Base-by-base conservation (phyloP, 805 yeast genomes). In the Pichia kluyveri region DNA sequence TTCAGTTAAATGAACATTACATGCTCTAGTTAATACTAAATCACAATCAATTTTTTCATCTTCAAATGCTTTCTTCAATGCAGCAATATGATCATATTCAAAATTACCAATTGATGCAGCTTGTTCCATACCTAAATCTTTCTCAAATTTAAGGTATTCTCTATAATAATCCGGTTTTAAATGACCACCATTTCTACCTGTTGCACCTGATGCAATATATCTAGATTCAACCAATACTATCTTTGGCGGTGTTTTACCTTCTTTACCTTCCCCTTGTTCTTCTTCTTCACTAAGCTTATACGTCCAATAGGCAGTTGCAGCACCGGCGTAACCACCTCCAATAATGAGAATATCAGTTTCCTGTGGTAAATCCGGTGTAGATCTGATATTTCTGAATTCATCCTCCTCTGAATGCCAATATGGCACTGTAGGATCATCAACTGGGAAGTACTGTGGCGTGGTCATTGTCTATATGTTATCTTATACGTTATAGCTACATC, bases 171-270 rank as follows among this genome's bases (percentile, higher is more conserved):
- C 58, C 5, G 77, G 76, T 43, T 71, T 69, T 45, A 73, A 52
- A 52, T 72, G 77, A 2, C 77, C 77, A 14, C 77, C 77, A 46
- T 73, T 73, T 50, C 77, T 58, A 14, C 75, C 77, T 2, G 75
- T 70, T 14, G 77, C 77, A 26, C 61, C 64, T 7, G 68, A 62
- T 43, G 65, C 64, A 2, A 65, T 58, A 46, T 66, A 66, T 46
- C 69, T 60, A 5, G 76, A 74, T 50, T 73, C 77, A 2, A 69
- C 46, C 52, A 56, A 46, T 27, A 54, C n/a, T 8, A 54, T 40
- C 0, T 26, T 38, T 5, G 52, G 42, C 4, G 40, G 38, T 19
- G 40, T 43, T 54, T 56, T 23, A 23, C 7, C 7, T 1, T 23
- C n/a, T n/a, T n/a, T n/a, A n/a, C n/a, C n/a, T n/a, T n/a, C n/a